Base-by-base conservation (phyloP, 148 eudicot species). In the Simmondsia chinensis region DNA sequence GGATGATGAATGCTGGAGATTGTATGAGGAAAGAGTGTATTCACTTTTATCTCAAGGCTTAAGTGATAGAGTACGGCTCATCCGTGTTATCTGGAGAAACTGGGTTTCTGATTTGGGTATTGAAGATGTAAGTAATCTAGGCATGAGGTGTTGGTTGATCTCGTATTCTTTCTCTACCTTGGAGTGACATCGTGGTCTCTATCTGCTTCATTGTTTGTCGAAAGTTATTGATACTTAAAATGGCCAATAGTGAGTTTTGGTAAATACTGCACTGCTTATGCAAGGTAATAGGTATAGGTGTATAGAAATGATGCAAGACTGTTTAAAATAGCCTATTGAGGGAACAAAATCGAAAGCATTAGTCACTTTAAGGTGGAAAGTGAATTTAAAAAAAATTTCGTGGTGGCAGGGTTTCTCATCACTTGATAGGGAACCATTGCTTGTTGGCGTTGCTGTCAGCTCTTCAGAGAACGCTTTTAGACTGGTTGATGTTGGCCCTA, bases 1-100 rank as follows among this genome's bases (percentile, higher is more conserved):
- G 64, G 93, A 91, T 17, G 72, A 82, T 54, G 99, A 91, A 67
- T 85, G 88, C 64, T 91, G 97, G 97, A 82, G 97, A 69, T 28
- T 60, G 33, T 85, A 70, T 40, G 99, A 91, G 70, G 73, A 80
- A 56, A 82, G 76, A 72, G 77, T 91, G 54, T 71, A 53, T 43
- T 65, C 76, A 30, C 39, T 91, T 40, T 32, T 91, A 31, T 71
- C 60, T 27, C 68, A 82, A 51, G 95, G 85, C 30, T 60, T 91
- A 62, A 52, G 51, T 41, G 89, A 83, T 39, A 79, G 94, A 71
- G 86, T 70, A 38, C 85, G 72, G 59, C 61, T 63, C 34, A 52
- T 85, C 28, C 94, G 95, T 41, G 95, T 79, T 44, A 65, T 71
- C 13, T 91, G 99, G 99, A 72, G 72, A 52, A 91, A 85, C 49